Evolutionary conservation across 2,329 filamentous ascomycete genomes (phyloP).

Genomic region (Mariannaea sp.): DNA sequence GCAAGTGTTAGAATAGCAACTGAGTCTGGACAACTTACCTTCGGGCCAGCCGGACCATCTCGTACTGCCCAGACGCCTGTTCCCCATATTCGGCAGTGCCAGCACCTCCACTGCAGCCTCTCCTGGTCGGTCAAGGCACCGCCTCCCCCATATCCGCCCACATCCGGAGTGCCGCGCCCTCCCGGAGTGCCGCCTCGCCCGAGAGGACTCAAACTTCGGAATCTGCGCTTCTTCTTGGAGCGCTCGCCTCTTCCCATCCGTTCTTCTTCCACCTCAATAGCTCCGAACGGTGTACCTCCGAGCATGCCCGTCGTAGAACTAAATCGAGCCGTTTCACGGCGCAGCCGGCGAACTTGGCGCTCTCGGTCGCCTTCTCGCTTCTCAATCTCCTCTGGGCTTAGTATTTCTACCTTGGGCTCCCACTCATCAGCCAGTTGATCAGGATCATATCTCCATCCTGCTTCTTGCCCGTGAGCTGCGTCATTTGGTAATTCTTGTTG

Average conservation of each 20-base stretch:
- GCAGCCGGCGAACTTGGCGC: constrained; percentile 81
- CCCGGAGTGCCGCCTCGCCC: constrained; percentile 68
- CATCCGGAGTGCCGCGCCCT: constrained; percentile 80
- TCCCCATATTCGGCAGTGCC: constrained; percentile 86
- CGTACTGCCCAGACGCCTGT: constrained; percentile 92
- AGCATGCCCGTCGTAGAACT: constrained; percentile 83
- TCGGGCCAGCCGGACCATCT: constrained; percentile 83
- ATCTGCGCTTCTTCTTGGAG: constrained; percentile 93
- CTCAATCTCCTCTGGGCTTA: constrained; percentile 97
- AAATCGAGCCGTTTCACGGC: constrained; percentile 90
- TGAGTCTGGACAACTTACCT: constrained; percentile 61
- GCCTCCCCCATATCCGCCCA: constrained; percentile 73
- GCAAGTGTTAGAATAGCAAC: neutral
- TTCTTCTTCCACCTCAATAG: constrained; percentile 69
- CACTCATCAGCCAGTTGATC: constrained; percentile 85
- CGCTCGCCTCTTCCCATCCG: constrained; percentile 90
- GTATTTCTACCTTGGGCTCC: constrained; percentile 79
- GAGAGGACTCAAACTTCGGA: constrained; percentile 83
- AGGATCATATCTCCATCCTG: constrained; percentile 94
- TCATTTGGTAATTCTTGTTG: constrained; percentile 81
- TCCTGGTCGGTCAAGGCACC: constrained; percentile 76
- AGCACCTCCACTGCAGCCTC: constrained; percentile 82
- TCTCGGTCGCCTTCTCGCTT: constrained; percentile 95
- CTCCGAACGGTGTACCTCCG: constrained; percentile 71
- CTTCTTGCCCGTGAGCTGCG: constrained; percentile 78